Conservation (phyloP, 345 rosid species). For the Citrus inodora region DNA sequence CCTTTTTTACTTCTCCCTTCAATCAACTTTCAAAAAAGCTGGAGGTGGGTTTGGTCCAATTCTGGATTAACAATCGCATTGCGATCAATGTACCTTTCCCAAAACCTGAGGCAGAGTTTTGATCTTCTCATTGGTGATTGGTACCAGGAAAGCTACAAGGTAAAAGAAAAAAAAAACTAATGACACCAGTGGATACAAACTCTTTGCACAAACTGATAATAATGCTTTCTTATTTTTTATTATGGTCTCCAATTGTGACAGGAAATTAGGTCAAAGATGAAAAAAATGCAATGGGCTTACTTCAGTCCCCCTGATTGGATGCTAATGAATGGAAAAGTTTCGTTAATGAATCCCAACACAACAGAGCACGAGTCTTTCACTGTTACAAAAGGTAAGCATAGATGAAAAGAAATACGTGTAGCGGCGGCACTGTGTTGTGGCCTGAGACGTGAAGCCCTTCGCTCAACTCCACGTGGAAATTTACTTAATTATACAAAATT, state of each 20-base stretch:
- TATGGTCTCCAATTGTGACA: neutral
- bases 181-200: no score
- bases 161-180: neutral
- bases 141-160: conserved; percentile 45
- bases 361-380: conserved; percentile 22
- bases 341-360: conserved; percentile 13
- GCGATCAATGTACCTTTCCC: conserved; percentile 59
- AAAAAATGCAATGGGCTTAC: neutral
- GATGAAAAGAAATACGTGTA: neutral
- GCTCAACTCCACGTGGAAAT: no score
- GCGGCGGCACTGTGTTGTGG: no score
- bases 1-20: conserved; percentile 70
- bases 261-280: conserved; percentile 12
- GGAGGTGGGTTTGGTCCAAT: conserved; percentile 74
- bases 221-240: no score
- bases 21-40: conserved; percentile 57
- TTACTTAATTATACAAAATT: no score
- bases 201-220: no score
- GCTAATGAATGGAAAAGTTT: conserved; percentile 36
- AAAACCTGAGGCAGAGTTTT: conserved; percentile 51
- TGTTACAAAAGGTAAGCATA: conserved; percentile 28
- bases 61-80: conserved; percentile 45
- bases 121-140: conserved; percentile 81
- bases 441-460: no score
- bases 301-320: conserved; percentile 16